These are phyloP conservation scores for Suillus bovinus DNA, from an alignment of 768 basidiomycete genomes.

Conservation along the genomic window DNA sequence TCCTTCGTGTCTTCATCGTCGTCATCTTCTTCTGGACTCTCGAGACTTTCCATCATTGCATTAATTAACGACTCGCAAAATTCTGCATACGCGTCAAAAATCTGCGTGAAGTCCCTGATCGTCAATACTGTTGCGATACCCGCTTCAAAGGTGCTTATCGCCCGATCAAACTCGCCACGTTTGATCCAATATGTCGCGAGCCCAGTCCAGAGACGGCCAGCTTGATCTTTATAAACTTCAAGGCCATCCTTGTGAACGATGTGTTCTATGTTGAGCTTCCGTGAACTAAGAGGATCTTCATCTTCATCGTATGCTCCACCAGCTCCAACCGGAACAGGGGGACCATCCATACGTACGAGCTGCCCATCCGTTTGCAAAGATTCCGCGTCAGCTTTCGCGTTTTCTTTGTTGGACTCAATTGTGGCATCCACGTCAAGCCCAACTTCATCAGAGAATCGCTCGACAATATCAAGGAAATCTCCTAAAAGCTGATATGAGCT, in stretches of 20 bases:
- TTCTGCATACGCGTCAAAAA: constrained; percentile 95
- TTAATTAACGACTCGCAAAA: constrained; percentile 89
- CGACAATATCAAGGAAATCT: constrained; percentile 91
- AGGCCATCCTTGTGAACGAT: constrained; percentile 88
- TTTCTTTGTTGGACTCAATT: constrained; percentile 50
- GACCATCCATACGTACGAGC: constrained; percentile 72
- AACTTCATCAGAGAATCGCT: constrained; percentile 88
- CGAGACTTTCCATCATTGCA: constrained; percentile 84
- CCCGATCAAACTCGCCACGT: constrained; percentile 91
- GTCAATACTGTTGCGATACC: constrained; percentile 86
- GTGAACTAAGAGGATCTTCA: constrained; percentile 71
- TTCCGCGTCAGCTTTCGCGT: constrained; percentile 50
- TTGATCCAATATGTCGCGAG: constrained; percentile 99
- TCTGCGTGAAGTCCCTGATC: constrained; percentile 95
- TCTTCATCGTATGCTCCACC: constrained; percentile 76
- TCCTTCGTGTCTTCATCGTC: constrained; percentile 80
- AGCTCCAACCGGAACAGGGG: constrained; percentile 51
- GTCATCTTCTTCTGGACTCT: constrained; percentile 70
- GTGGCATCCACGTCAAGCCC: constrained; percentile 85
- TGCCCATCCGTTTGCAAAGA: constrained; percentile 39
- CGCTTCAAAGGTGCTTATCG: constrained; percentile 83
- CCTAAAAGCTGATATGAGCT: constrained; percentile 93
- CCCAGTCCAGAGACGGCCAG: constrained; percentile 94
- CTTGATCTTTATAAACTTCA: constrained; percentile 91
- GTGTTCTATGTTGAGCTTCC: constrained; percentile 81